These are phyloP conservation scores for Aureobasidium leucospermi DNA, from an alignment of 2,329 filamentous ascomycete species.

Conservation along the genomic window DNA sequence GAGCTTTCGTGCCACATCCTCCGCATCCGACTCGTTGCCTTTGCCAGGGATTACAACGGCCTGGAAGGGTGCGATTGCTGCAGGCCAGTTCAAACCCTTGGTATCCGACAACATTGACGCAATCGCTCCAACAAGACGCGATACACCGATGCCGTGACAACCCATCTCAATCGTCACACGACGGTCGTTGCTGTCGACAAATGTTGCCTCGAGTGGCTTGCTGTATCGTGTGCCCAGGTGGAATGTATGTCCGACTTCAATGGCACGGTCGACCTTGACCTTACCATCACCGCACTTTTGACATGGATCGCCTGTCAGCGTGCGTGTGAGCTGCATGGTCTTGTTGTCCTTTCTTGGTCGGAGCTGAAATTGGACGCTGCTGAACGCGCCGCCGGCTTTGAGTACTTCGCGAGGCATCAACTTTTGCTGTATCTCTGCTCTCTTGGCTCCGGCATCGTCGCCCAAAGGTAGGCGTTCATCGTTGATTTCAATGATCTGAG, in stretches of 20 bases:
- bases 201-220: conserved; percentile 58
- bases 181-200: conserved; percentile 36
- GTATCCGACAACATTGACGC: conserved; percentile 67
- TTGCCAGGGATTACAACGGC: conserved; percentile 54
- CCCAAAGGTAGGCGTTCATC: conserved; percentile 14
- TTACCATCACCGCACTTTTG: conserved; percentile 58
- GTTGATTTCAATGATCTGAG: conserved; percentile 17
- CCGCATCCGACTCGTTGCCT: conserved; percentile 15
- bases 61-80: conserved; percentile 77
- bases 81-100: conserved; percentile 79
- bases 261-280: conserved; percentile 61
- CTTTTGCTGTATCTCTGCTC: background rate
- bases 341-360: background rate
- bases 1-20: background rate
- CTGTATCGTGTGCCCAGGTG: conserved; percentile 87
- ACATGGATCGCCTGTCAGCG: conserved; percentile 63
- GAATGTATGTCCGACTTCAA: conserved; percentile 94
- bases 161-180: conserved; percentile 75
- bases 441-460: background rate
- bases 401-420: background rate
- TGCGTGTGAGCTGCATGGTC: conserved; percentile 56
- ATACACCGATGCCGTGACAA: conserved; percentile 91
- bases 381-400: background rate
- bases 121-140: conserved; percentile 78
- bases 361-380: background rate